A percentile compares a stretch with the other conserved stretches of the same genome.
These are phyloP conservation scores for Marchantia paleacea DNA, from an alignment of 225 moss, liverwort and hornwort species.

Conservation along the genomic window DNA sequence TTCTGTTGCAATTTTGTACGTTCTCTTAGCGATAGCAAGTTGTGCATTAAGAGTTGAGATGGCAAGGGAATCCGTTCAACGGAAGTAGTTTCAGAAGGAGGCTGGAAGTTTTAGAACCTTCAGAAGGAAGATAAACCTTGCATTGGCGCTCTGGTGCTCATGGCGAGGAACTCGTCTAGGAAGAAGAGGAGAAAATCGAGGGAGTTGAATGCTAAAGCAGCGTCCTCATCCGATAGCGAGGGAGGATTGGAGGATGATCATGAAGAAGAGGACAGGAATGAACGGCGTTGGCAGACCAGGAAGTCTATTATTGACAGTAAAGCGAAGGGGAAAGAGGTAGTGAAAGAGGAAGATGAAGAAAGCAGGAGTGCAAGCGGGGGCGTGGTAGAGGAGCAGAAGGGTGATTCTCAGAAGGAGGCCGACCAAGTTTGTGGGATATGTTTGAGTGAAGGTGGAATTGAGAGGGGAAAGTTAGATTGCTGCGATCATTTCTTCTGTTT, in stretches of 20 bases:
- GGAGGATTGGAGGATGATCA: slow-evolving; percentile 36
- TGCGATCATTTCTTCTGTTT: slow-evolving; percentile 96
- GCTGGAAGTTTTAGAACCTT: not conserved
- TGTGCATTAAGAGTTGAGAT: not conserved
- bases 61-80: too few species aligned
- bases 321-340: slow-evolving; percentile 38
- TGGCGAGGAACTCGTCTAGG: slow-evolving; percentile 33
- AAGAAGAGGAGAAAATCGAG: slow-evolving; percentile 35
- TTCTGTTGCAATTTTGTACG: too few species aligned
- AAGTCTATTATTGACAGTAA: slow-evolving; percentile 25
- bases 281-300: slow-evolving; percentile 32
- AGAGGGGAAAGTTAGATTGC: slow-evolving; percentile 90
- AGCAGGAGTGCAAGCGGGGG: slow-evolving; percentile 17
- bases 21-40: not conserved
- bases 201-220: slow-evolving; percentile 13
- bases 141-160: not conserved
- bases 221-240: slow-evolving; percentile 33
- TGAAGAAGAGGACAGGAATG: slow-evolving; percentile 24
- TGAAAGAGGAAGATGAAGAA: slow-evolving; percentile 24
- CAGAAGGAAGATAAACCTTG: not conserved
- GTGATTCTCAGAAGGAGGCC: not conserved
- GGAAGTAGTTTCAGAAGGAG: too few species aligned
- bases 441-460: slow-evolving; percentile 74
- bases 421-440: slow-evolving; percentile 79
- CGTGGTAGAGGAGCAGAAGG: slow-evolving; percentile 11